Conservation (phyloP, 2,329 filamentous ascomycete species). For the Cadophora luteo-olivacea region DNA sequence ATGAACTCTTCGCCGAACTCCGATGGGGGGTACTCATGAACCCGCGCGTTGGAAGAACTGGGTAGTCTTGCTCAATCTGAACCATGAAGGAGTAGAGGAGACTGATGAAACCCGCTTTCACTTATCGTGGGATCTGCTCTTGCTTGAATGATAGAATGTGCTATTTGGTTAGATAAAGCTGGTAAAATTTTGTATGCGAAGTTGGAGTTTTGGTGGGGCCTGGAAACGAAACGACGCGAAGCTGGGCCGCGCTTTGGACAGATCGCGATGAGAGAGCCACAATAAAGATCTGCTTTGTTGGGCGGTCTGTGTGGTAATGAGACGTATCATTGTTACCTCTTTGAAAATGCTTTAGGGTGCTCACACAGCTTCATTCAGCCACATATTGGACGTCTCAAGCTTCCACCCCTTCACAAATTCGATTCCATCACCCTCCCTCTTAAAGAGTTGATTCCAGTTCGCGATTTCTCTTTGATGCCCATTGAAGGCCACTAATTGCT, state of each 20-base stretch:
- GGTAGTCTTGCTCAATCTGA: background rate
- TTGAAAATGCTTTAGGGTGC: background rate
- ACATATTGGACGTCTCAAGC: slow-evolving; percentile 17
- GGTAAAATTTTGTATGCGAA: background rate
- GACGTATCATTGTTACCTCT: background rate
- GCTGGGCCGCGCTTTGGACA: background rate
- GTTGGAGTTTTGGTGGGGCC: background rate
- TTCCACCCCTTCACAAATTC: slow-evolving; percentile 19
- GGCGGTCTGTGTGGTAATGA: background rate
- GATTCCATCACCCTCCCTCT: slow-evolving; percentile 53
- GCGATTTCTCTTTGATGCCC: slow-evolving; percentile 53
- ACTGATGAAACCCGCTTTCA: background rate
- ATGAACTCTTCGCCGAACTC: background rate
- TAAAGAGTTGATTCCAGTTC: slow-evolving; percentile 55
- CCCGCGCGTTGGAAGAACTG: background rate
- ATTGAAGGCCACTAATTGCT: slow-evolving; percentile 58
- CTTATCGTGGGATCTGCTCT: background rate
- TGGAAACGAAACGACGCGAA: background rate
- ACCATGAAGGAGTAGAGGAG: background rate
- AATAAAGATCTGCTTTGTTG: background rate
- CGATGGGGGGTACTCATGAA: background rate
- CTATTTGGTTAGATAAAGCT: background rate
- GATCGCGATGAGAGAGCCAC: background rate
- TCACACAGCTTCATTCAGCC: slow-evolving; percentile 18
- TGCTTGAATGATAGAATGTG: background rate